Evolutionary conservation across 73 alveolate species (phyloP), one percentile per base, ranked within the genome.

Genomic region (Diophrys appendiculata): DNA sequence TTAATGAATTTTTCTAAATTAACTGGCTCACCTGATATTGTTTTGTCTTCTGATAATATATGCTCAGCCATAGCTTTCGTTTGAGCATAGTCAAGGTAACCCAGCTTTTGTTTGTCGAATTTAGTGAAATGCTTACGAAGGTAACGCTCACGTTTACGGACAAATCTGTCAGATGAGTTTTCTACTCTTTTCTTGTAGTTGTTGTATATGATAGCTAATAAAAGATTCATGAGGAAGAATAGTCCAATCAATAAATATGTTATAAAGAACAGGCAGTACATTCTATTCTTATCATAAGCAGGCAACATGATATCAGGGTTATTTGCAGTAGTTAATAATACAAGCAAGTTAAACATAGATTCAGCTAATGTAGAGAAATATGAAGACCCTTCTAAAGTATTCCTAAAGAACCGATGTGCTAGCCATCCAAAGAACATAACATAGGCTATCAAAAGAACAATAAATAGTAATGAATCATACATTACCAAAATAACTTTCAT

Each of bases 221-320:
- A 56, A 67, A 83, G 43, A 77, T 83, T 83, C 74, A 76, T 65
- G 76, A 83, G 73, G 80, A 83, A 24, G 73, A 69, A 83, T 26
- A 54, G 77, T 18, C 68, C 76, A 22, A 52, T 2, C 26, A 56
- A 25, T 54, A 76, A 33, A 33, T 55, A 72, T 29, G 78, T 33
- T 33, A 83, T 52, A 53, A 78, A 78, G 87, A 78, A 78, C 73
- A 68, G n/a, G 35, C 69, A 65, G 24, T 65, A 78, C 55, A 28
- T 33, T n/a, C 80, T 30, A 32, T 24, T 18, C 69, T 13, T 33
- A 55, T n/a, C 8, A 33, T 64, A 68, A 14, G 79, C 60, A 11
- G 77, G 83, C 43, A 76, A 54, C 91, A 76, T 43, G 65, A 83
- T 76, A 56, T 83, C 91, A 31, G 91, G 91, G 80, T 34, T 67